Base-by-base conservation (phyloP, 1,284 basidiomycete species). In the Puccinia polysora region DNA sequence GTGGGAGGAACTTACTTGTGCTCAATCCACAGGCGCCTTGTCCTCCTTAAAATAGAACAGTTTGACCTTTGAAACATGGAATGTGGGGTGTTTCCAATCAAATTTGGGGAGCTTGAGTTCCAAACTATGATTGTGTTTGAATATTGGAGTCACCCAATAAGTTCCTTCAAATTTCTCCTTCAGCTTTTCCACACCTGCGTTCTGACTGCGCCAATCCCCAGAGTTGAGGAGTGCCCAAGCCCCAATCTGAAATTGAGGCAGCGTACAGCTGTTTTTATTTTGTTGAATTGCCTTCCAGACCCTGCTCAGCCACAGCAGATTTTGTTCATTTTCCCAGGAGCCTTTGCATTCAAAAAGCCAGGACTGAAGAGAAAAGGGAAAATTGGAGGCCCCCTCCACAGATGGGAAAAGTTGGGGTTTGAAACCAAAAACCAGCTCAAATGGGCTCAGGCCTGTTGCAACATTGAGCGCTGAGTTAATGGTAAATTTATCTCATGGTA, bases 391-490 rank as follows among this genome's bases (percentile, higher is more conserved):
- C n/a, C 15, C 6, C 20, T 2, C 10, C 18, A 7, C 30, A 7
- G 55, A 25, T 2, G 3, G 7, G 36, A 56, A 56, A 14, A 56
- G 32, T 20, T 4, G 34, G 10, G 63, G 63, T 4, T 18, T 36
- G 14, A 30, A 12, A 12, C 74, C 74, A 30, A 68, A 58, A 2
- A 73, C 56, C 5, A 76, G 53, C 28, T 75, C 72, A 52, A 76
- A 76, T 5, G 73, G 74, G 2, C 65, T 38, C 4, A 40, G 20
- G n/a, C 75, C 68, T 5, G 74, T 76, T 14, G 75, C 65, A 3
- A 59, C 59, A 59, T 76, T 76, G 28, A 53, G 10, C 8, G 73
- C 62, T 5, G 50, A 25, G 73, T 76, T 75, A 38, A 76, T 64
- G 25, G 75, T 73, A 38, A 60, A 75, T 60, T 74, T 64, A 5